phyloP scores from a whole-genome alignment of 2,329 filamentous ascomycete species.

The Aspergillus sp. region DNA sequence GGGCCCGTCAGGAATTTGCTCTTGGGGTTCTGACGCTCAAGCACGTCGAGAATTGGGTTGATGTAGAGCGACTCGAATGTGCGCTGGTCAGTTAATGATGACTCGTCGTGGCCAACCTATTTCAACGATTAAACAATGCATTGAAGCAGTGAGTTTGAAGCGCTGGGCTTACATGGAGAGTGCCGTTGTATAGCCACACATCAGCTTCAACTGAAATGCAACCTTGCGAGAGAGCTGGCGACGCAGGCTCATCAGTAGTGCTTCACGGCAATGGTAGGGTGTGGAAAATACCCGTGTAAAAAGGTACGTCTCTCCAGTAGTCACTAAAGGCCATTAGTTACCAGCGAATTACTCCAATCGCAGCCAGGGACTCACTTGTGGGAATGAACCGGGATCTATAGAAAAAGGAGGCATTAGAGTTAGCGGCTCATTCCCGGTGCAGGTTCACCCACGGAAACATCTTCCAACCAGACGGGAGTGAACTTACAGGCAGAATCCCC shows the following conservation, averaged over 20 bases:
- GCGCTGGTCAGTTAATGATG: constrained; percentile 51
- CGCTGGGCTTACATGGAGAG: constrained; percentile 48
- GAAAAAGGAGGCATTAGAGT: neutral
- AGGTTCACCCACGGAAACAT: neutral
- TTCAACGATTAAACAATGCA: neutral
- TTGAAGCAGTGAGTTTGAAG: neutral
- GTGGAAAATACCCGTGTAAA: constrained; percentile 40
- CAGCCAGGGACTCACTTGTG: constrained; percentile 34
- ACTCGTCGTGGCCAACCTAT: constrained; percentile 57
- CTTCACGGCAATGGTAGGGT: neutral
- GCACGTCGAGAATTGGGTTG: constrained; percentile 57
- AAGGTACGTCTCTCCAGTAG: constrained; percentile 52
- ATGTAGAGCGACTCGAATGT: constrained; percentile 61
- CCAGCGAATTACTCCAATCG: neutral
- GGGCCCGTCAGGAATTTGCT: constrained; percentile 48
- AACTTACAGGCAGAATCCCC: constrained; percentile 56
- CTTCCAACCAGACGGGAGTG: neutral
- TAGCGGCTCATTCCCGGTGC: neutral
- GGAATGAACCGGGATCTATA: constrained; percentile 42
- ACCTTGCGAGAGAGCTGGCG: constrained; percentile 54
- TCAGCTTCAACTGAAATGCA: constrained; percentile 61
- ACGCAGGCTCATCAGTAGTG: constrained; percentile 17
- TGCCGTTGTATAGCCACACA: constrained; percentile 59
- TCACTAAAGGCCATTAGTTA: constrained; percentile 48
- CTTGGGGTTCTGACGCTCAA: constrained; percentile 57